phyloP scores from a whole-genome alignment of 2,329 filamentous ascomycete genomes.

The Apiospora pterosperma region DNA sequence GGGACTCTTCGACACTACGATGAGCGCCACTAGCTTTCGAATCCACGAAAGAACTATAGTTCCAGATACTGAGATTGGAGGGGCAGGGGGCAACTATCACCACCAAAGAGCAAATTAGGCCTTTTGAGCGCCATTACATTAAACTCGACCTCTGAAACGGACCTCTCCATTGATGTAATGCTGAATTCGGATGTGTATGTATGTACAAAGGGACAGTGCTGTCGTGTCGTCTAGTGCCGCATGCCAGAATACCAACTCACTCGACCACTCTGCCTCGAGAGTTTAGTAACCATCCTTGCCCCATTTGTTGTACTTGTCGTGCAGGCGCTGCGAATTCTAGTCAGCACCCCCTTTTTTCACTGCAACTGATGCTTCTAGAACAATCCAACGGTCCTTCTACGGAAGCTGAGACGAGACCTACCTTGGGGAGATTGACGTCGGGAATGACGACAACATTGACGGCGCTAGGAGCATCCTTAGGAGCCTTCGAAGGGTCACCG shows the following conservation, averaged over 20 bases:
- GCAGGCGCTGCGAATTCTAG: slow-evolving; percentile 60
- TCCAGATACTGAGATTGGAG: not conserved
- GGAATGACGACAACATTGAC: slow-evolving; percentile 93
- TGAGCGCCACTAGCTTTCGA: not conserved
- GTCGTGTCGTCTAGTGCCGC: not conserved
- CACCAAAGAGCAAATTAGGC: too few species aligned
- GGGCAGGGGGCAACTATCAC: not conserved
- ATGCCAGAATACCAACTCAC: slow-evolving; percentile 1
- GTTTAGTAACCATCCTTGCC: slow-evolving; percentile 89
- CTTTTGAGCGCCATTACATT: not conserved
- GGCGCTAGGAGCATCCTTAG: slow-evolving; percentile 89
- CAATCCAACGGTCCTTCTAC: not conserved
- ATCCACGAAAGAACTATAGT: not conserved
- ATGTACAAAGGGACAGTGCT: slow-evolving; percentile 6
- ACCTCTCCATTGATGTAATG: not conserved
- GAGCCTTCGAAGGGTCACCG: slow-evolving; percentile 70
- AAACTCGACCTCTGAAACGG: not conserved
- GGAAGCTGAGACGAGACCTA: slow-evolving; percentile 35
- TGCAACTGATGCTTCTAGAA: not conserved
- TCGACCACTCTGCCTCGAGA: not conserved
- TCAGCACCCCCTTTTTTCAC: not conserved
- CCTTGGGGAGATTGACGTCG: slow-evolving; percentile 88
- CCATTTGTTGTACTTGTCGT: slow-evolving; percentile 99
- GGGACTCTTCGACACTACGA: not conserved
- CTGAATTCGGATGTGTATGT: not conserved